Evolutionary conservation across 352 stramenopile species (phyloP), one percentile per base, ranked within the genome.

Genomic region (Pythium aphanidermatum): DNA sequence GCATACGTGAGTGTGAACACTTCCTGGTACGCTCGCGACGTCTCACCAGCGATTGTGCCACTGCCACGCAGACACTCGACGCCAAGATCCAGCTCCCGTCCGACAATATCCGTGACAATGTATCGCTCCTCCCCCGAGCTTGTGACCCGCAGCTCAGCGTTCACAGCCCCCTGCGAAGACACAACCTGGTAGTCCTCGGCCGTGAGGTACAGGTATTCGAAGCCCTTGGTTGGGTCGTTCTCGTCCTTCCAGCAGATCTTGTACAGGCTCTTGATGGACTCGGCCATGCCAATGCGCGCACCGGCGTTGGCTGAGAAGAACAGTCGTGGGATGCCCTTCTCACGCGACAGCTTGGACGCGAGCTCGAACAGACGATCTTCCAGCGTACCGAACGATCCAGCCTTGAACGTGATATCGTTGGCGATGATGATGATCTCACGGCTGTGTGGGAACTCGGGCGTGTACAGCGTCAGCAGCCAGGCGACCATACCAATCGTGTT

Each of bases 401-500:
- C 96, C 68, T 98, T 97, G 73, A 97, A 90, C 23, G 97, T 99
- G 62, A 99, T 99, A 61, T 99, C 97, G 72, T 99, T 99, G 34
- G 96, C 89, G 75, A 99, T 99, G 37, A 99, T 67, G 14, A 99
- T 79, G 30, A 99, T 67, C 74, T 99, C 88, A 41, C 97, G 92
- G 32, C 96, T 96, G 44, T 94, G 72, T 13, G 91, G 95, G 73
- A 97, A 99, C 78, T 99, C 96, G 1, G 97, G 92, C 36, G 97
- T 99, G 68, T 96, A 97, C 19, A 99, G 58, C 46, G 83, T 98
- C 48, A 99, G 80, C 48, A 98, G 64, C 97, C 97, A 99, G 20
- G 97, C 97, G 46, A 99, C 96, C 97, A 99, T 99, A 47, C 96
- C 96, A 42, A 99, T 96, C 74, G 98, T 76, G 76, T 99, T 99